Evolutionary conservation across 805 yeast species (phyloP), one percentile per base, ranked within the genome.

Genomic region (Saturnispora kantuleensis): DNA sequence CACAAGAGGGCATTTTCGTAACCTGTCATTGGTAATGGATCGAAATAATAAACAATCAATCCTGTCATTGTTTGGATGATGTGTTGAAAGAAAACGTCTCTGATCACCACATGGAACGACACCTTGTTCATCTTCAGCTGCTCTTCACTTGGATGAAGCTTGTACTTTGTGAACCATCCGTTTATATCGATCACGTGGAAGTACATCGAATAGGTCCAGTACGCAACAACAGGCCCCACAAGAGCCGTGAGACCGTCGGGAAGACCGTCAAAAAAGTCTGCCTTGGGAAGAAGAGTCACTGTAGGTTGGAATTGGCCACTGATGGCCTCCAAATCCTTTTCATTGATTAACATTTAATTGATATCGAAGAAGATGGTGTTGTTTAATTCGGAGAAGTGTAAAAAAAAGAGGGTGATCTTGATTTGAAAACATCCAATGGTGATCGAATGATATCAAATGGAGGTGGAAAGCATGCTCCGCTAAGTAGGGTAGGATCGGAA

Each of bases 121-220:
- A 86, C 96, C 57, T 77, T 84, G 62, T 93, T 93, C 52, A 93
- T 75, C 41, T 74, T 59, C 30, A 69, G 55, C 46, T 87, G 86
- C 60, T 90, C 97, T 54, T 83, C 94, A 33, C 89, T 79, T 16
- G 97, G 89, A 62, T 93, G 98, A 42, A 93, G 87, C 52, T 97
- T 73, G 65, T 85, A 87, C 58, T 73, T 68, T 56, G 85, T 96
- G 37, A 89, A 86, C 51, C 87, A 66, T 57, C 85, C 76, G 52
- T 72, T 76, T 36, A 72, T 73, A 61, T 93, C 97, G 42, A 89
- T 65, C 8, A 82, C 48, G 58, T 82, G 87, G 72, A 84, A 93
- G 50, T 84, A 63, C 26, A 74, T 56, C 3, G 95, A 83, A 54
- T 79, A 77, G 1, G 65, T 47, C 97, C 97, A 93, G 62, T 93